A percentile compares a stretch with the other conserved stretches of the same genome.
Conservation (phyloP, 2,329 filamentous ascomycete genomes). For the Neonectria ditissima region DNA sequence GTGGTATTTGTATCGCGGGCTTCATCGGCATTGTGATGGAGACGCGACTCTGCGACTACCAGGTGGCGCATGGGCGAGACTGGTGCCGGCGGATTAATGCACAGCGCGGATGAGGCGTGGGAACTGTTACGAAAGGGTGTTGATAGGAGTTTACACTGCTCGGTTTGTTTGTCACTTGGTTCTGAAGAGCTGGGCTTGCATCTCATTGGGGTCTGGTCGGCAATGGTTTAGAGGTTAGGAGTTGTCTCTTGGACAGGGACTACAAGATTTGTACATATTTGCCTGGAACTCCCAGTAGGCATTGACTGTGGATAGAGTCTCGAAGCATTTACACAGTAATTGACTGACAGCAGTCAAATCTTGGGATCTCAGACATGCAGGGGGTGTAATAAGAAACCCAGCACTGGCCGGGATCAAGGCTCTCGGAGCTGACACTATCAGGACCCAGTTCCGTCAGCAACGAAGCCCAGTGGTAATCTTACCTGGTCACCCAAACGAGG, state of each 20-base stretch:
- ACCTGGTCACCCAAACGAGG: background rate
- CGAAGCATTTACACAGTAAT: background rate
- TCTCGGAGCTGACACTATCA: too few relatives aligned
- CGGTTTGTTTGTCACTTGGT: conserved; percentile 4
- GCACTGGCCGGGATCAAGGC: background rate
- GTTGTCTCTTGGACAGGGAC: background rate
- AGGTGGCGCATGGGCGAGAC: conserved; percentile 82
- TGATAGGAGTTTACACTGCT: background rate
- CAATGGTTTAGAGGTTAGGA: background rate
- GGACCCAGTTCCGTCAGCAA: background rate
- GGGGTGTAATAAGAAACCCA: background rate
- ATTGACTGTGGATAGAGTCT: background rate
- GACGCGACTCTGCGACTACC: conserved; percentile 83
- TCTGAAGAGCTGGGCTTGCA: background rate
- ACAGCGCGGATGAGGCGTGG: conserved; percentile 31
- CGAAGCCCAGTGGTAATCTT: background rate
- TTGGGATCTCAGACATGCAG: background rate
- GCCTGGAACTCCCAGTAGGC: background rate
- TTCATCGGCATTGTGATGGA: conserved; percentile 87
- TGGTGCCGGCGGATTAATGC: conserved; percentile 73
- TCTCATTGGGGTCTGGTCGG: background rate
- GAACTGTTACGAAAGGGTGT: conserved; percentile 7
- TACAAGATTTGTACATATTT: background rate
- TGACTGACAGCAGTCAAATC: background rate
- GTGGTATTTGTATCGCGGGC: conserved; percentile 88